Conservation (phyloP, 2,329 filamentous ascomycete genomes). For the Cladophialophora carrionii region DNA sequence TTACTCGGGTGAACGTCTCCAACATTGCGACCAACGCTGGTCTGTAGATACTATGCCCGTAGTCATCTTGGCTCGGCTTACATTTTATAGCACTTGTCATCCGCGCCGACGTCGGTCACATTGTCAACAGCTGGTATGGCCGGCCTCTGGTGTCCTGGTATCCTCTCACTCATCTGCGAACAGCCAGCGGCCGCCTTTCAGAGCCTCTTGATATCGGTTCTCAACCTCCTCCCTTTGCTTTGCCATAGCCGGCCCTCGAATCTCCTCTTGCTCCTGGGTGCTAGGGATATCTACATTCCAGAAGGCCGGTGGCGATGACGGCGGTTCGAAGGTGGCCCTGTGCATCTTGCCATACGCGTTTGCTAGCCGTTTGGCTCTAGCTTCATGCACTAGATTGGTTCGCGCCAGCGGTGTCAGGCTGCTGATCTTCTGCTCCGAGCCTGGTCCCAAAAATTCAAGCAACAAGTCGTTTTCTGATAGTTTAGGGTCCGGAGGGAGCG, state of each 20-base stretch:
- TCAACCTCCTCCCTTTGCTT: conserved; percentile 67
- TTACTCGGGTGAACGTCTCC: background rate
- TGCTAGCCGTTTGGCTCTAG: conserved; percentile 72
- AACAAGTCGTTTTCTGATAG: conserved; percentile 46
- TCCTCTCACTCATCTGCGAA: conserved; percentile 37
- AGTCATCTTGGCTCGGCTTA: background rate
- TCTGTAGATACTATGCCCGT: background rate
- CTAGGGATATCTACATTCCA: conserved; percentile 89
- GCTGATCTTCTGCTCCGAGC: conserved; percentile 55
- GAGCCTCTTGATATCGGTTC: conserved; percentile 78
- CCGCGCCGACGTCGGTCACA: background rate
- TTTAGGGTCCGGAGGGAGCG: conserved; percentile 38
- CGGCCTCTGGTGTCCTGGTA: background rate
- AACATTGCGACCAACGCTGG: background rate
- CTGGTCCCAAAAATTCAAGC: conserved; percentile 37
- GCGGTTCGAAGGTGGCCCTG: conserved; percentile 71
- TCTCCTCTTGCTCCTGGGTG: conserved; percentile 75
- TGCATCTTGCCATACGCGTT: conserved; percentile 74
- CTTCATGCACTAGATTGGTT: conserved; percentile 71
- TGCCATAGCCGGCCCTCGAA: conserved; percentile 67
- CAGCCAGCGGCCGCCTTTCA: conserved; percentile 53
- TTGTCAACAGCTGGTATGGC: background rate
- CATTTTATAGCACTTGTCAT: background rate
- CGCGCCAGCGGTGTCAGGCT: conserved; percentile 54
- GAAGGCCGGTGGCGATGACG: conserved; percentile 78